Base-by-base conservation (phyloP, 2,329 filamentous ascomycete species). In the Paecilomyces variotii region DNA sequence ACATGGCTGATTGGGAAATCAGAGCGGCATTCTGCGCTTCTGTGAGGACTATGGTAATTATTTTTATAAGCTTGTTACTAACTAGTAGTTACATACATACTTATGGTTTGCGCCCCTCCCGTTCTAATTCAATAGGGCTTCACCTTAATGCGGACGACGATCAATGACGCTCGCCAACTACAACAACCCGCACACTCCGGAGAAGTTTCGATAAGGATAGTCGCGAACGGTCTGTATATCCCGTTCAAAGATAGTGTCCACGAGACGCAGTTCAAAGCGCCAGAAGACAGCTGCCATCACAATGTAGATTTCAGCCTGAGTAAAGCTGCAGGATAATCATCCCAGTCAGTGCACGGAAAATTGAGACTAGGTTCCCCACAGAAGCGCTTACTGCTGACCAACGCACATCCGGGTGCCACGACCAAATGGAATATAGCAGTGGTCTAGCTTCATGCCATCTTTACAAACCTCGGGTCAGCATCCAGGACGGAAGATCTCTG, bases 401-500 rank as follows among this genome's bases (percentile, higher is more conserved):
- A 39, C 35, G 5, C 50, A 53, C 50, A 53, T 53, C n/a, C 50
- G 53, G 2, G 57, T 66, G 7, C 67, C 67, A 52, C 62, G 64
- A 25, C 58, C 58, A 56, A 69, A 69, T 1, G 62, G 56, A 1
- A 65, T 59, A 2, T 67, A 53, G 34, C 61, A 65, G 1, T 57
- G 54, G 53, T 62, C 58, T 51, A 61, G 61, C 50, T 53, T 26
- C 35, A 39, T 11, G 12, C 14, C 35, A 39, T 39, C 11, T 26
- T 55, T 30, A n/a, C n/a, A 19, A n/a, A 39, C 45, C 24, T 59
- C 24, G 3, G 69, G 54, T 67, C 67, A 69, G n/a, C 68, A 60
- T 55, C 66, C 64, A 0, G 68, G 68, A 10, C 26, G 30, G 56
- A 70, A 71, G 14, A 58, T 56, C 9, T 62, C 51, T 3, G 65